These are phyloP conservation scores for Tuber aestivum DNA, from an alignment of 495 filamentous ascomycete genomes.

Conservation along the genomic window DNA sequence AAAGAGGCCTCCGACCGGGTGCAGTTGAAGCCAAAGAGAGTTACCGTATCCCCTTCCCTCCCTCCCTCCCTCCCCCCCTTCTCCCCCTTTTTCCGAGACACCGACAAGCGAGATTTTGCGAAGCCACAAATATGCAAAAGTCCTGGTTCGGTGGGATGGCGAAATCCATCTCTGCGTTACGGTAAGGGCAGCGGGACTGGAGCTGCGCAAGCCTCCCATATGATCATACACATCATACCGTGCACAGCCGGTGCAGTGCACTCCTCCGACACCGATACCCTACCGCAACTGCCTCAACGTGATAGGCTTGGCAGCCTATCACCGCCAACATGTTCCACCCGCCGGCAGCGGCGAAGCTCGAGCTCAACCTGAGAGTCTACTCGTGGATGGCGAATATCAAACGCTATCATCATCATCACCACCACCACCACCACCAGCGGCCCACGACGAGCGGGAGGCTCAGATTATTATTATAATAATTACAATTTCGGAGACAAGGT, in stretches of 20 bases:
- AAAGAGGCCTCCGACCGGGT: neutral
- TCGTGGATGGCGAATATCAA: neutral
- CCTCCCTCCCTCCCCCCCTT: neutral
- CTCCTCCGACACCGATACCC: neutral
- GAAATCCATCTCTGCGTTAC: conserved; percentile 4
- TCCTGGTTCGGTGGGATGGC: conserved; percentile 11
- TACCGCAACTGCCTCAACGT: neutral
- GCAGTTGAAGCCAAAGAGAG: neutral
- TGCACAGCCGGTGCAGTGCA: neutral
- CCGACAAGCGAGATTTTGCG: conserved; percentile 12
- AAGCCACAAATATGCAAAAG: conserved; percentile 1
- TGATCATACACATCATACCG: conserved; percentile 2
- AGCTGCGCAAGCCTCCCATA: neutral
- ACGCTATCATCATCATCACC: neutral
- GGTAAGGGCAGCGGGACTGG: neutral
- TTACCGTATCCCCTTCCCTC: neutral
- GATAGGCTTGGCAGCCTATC: neutral
- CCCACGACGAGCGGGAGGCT: neutral
- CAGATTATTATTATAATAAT: neutral
- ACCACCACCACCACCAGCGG: neutral
- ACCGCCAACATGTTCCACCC: conserved; percentile 3
- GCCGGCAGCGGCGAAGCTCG: neutral
- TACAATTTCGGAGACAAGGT: neutral
- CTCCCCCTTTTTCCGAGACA: conserved; percentile 7
- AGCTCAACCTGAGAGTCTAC: neutral